Evolutionary conservation across 2,329 filamentous ascomycete genomes (phyloP).

Genomic region (Myriosclerotinia duriaeana): DNA sequence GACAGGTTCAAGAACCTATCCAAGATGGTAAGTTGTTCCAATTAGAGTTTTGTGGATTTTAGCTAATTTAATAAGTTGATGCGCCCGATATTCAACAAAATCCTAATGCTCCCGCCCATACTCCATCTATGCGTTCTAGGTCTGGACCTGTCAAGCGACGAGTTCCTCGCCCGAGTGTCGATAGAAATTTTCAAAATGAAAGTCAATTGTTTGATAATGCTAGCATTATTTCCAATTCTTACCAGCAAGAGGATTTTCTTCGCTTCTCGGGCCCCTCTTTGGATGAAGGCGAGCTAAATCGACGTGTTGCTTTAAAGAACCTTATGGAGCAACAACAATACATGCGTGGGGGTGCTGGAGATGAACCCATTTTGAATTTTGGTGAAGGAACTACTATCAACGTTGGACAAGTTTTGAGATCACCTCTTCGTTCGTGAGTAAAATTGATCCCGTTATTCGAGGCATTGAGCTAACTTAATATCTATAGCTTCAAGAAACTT

Average conservation of each 20-base stretch:
- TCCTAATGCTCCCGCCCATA: slow-evolving; percentile 3
- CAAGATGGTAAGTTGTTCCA: slow-evolving; percentile 9
- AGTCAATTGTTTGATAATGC: slow-evolving; percentile 42
- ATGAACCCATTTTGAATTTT: background rate
- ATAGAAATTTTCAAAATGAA: slow-evolving; percentile 43
- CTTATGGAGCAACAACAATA: slow-evolving; percentile 27
- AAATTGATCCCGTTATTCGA: background rate
- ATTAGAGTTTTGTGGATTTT: background rate
- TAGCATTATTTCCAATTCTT: slow-evolving; percentile 37
- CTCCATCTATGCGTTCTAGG: slow-evolving; percentile 15
- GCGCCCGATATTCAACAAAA: background rate
- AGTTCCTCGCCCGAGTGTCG: background rate
- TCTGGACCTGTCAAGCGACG: slow-evolving; percentile 10
- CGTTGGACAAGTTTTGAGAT: background rate
- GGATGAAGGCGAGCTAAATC: slow-evolving; percentile 24
- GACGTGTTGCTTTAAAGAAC: slow-evolving; percentile 4
- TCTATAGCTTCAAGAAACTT: background rate
- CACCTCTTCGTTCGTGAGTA: background rate
- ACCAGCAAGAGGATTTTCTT: slow-evolving; percentile 23
- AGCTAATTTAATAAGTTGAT: slow-evolving; percentile 18
- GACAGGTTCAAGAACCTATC: background rate
- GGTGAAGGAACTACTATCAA: background rate
- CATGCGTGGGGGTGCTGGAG: slow-evolving; percentile 9
- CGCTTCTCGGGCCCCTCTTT: background rate
- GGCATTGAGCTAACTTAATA: background rate